Base-by-base conservation (phyloP, 2,329 filamentous ascomycete species). In the Pseudogymnoascus sp. region DNA sequence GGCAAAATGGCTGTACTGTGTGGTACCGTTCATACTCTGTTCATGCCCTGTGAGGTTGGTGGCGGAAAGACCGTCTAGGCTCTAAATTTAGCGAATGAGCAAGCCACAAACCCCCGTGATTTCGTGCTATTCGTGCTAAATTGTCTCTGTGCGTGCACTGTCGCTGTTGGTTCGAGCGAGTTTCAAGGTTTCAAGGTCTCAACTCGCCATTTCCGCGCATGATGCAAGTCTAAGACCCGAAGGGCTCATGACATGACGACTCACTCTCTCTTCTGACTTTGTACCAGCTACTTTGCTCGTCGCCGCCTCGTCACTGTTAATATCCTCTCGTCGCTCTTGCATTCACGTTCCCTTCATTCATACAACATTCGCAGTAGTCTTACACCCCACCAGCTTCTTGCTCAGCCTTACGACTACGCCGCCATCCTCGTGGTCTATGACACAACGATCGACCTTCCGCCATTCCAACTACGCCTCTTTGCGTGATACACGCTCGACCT, bases 211-310 rank as follows among this genome's bases (percentile, higher is more conserved):
- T 50, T 30, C 41, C 41, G 22, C 41, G 22, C 41, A 50, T 50
- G 41, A 30, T 50, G 43, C 43, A 50, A 50, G 43, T 50, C 22
- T 50, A 50, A 50, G 43, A 50, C 25, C 25, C 43, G 43, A 50
- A 50, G 43, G 43, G 43, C 43, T 50, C 43, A 50, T 50, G 43
- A 30, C 22, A 50, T 50, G 43, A 50, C 43, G 43, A 50, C 43
- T 50, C 43, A 50, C 43, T 30, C 43, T 50, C 43, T 50, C 43
- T 50, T 50, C 25, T 50, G n/a, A 50, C 22, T 22, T 50, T 50
- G 25, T 5, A 50, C 16, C 14, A 50, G 43, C 43, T 50, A 50
- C 43, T 50, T 50, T 30, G 14, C 14, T 25, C 25, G 22, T 50
- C 43, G 43, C 43, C 43, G 16, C 22, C 43, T 50, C 14, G 43